Evolutionary conservation across 768 basidiomycete species (phyloP), one percentile per base, ranked within the genome.

Genomic region (Boletus speciosus): DNA sequence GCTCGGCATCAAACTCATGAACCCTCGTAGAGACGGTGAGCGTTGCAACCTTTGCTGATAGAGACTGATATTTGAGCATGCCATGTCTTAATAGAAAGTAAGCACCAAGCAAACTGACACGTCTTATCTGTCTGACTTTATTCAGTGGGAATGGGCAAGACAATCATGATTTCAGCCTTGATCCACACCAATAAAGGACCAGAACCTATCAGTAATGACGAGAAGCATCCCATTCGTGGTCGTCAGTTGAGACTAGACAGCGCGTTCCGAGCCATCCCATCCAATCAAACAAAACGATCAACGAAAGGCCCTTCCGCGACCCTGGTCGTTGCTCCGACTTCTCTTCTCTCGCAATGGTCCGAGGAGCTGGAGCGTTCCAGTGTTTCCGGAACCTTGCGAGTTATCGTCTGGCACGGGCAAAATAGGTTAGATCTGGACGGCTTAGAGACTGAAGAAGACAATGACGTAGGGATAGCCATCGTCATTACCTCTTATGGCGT

Each of bases 131-230:
- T 29, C 14, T 60, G 43, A 53, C 47, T 31, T 25, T 51, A 55
- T 49, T 58, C 11, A 92, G 90, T 94, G 92, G 92, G 92, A n/a
- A 88, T 95, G 83, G 93, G 93, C 7, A 95, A 95, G 73, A 93
- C 92, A 1, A 93, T 94, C 59, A 94, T 94, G 90, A 70, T 97
- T 34, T 90, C 93, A 2, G 85, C 92, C 10, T 81, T 97, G 48
- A 88, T 97, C 25, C 93, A 95, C 57, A 85, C 83, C 11, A 91
- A 87, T 59, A 81, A 78, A 43, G 79, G 74, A 6, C 70, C 76
- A 4, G 77, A 82, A 21, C 64, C 73, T 19, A 59, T 72, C 11
- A 61, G 68, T n/a, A 62, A 65, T 1, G 65, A 70, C 4, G 52
- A 56, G 3, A 62, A 58, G 29, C 68, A 54, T 23, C 65, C 65